Evolutionary conservation across 805 yeast species (phyloP), one percentile per base, ranked within the genome.

Genomic region (Kodamaea kakaduensis): DNA sequence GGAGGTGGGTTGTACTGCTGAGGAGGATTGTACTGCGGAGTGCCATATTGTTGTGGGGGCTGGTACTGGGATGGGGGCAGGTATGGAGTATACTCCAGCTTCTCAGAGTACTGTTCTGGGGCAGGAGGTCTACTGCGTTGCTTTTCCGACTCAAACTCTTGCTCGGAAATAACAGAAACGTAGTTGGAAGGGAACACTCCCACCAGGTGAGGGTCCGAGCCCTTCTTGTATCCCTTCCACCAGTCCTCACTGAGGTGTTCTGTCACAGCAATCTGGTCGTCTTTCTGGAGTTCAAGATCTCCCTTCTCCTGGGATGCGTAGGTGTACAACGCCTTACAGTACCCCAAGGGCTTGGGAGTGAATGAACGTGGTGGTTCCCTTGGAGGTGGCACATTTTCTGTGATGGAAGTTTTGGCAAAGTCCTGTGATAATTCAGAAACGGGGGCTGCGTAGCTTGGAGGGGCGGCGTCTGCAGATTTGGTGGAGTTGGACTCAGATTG

Each of bases 121-220:
- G 43, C 22, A 4, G 31, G 31, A 16, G 36, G 36, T 9, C 16
- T 30, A 21, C 8, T 17, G 20, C 14, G 24, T 17, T 25, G 30
- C 17, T 32, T 9, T 12, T 22, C 17, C 15, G 27, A 17, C 9
- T 34, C 42, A 38, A 53, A 59, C 31, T 66, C 70, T 15, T 56
- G 45, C 37, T 54, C 58, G 9, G 65, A 46, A 3, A 71, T 52
- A 25, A 69, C 43, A 16, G 45, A 71, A 32, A 88, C 95, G 52
- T 93, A 90, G 56, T 86, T 86, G 1, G 90, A 66, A 6, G 98
- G 98, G 65, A 93, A 89, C 52, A 89, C 80, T 27, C 97, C 98
- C 6, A 73, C 71, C 20, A 59, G 56, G 4, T 76, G 74, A 1
- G 58, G 44, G 6, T 34, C 34, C 28, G 69, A 55, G 12, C 65